phyloP scores from a whole-genome alignment of 768 basidiomycete species.

The Mycena leptocephala region DNA sequence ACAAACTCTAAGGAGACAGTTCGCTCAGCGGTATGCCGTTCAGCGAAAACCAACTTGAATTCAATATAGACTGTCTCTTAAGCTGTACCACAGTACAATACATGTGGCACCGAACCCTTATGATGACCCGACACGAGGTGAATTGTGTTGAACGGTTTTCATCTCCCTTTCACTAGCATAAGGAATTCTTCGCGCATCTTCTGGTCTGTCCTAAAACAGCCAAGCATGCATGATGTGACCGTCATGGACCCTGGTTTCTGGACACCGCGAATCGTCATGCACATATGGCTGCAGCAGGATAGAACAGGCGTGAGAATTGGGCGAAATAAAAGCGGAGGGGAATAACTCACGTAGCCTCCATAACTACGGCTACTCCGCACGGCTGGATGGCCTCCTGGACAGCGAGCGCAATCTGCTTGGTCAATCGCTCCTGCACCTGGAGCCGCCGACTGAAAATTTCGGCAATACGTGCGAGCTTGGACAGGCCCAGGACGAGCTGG shows the following conservation, averaged over 20 bases:
- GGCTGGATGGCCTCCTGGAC: slow-evolving; percentile 99
- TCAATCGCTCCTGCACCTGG: slow-evolving; percentile 97
- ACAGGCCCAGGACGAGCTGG: slow-evolving; percentile 93
- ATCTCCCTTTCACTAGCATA: slow-evolving; percentile 79
- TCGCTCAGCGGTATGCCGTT: too few relatives aligned
- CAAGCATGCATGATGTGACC: slow-evolving; percentile 97
- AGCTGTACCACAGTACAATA: too few relatives aligned
- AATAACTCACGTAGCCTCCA: slow-evolving; percentile 93
- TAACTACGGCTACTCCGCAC: slow-evolving; percentile 97
- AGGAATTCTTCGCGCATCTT: slow-evolving; percentile 99
- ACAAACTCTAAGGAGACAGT: too few relatives aligned
- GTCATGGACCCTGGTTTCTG: slow-evolving; percentile 98
- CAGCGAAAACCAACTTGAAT: too few relatives aligned
- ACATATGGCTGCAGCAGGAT: slow-evolving; percentile 88
- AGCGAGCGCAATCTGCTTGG: slow-evolving; percentile 98
- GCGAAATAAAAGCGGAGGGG: slow-evolving; percentile 22
- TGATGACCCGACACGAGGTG: slow-evolving; percentile 44
- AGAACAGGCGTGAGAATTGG: slow-evolving; percentile 27
- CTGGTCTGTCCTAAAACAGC: slow-evolving; percentile 98
- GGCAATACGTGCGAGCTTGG: slow-evolving; percentile 96
- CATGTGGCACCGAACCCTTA: too few relatives aligned
- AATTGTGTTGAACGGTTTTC: slow-evolving; percentile 54
- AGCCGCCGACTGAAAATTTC: slow-evolving; percentile 97
- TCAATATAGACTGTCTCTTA: too few relatives aligned
- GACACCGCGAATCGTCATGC: slow-evolving; percentile 99